These are phyloP conservation scores for Zalaria obscura DNA, from an alignment of 2,329 filamentous ascomycete species.

Conservation along the genomic window DNA sequence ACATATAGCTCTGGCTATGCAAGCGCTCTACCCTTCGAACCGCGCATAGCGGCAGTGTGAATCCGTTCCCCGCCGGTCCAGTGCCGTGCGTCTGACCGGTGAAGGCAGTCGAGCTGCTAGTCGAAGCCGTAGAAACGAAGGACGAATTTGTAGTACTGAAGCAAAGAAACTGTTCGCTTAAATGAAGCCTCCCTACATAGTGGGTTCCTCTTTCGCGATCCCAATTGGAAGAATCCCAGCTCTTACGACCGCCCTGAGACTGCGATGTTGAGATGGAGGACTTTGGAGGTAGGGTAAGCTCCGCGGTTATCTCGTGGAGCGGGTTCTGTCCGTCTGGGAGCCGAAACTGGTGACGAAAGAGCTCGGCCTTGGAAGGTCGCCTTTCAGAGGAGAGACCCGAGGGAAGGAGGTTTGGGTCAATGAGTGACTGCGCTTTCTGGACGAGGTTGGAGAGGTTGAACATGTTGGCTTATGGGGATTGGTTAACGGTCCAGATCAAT, in stretches of 20 bases:
- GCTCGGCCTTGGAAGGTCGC: constrained; percentile 76
- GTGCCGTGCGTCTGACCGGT: constrained; percentile 87
- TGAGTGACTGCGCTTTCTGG: constrained; percentile 88
- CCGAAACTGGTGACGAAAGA: constrained; percentile 94
- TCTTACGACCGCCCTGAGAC: constrained; percentile 17
- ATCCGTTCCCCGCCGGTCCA: constrained; percentile 87
- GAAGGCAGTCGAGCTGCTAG: constrained; percentile 67
- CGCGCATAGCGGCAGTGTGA: constrained; percentile 82
- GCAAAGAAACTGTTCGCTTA: constrained; percentile 90
- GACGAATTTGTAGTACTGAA: constrained; percentile 90
- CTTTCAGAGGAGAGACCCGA: constrained; percentile 60
- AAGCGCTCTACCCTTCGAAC: constrained; percentile 85
- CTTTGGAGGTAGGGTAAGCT: constrained; percentile 69
- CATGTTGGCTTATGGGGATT: constrained; percentile 24
- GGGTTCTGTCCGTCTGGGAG: constrained; percentile 85
- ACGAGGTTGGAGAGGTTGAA: constrained; percentile 67
- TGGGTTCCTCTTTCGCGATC: constrained; percentile 46
- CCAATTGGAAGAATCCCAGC: constrained; percentile 51
- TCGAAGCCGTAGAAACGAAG: constrained; percentile 68
- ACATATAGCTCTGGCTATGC: constrained; percentile 83
- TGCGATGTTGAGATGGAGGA: constrained; percentile 22
- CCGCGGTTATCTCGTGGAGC: constrained; percentile 89
- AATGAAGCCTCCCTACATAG: constrained; percentile 82
- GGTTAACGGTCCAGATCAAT: too few species aligned
- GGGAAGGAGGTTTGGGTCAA: constrained; percentile 60